Evolutionary conservation across 2,329 filamentous ascomycete genomes (phyloP).

Genomic region (Fusarium beomiforme): DNA sequence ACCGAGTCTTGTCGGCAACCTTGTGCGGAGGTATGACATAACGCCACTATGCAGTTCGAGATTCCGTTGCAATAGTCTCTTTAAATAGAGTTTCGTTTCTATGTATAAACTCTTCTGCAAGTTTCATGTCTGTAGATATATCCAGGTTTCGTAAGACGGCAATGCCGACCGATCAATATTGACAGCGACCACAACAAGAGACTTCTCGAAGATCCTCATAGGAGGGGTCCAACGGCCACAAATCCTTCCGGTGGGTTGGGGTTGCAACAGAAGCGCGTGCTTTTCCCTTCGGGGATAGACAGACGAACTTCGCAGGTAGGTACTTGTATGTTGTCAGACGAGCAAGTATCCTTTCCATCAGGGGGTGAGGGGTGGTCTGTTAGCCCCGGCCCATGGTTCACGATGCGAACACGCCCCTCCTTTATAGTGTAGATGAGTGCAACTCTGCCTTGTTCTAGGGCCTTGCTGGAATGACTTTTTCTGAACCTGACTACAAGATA

Average conservation of each 20-base stretch:
- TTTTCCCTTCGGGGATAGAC: not conserved
- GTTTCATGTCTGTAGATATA: slow-evolving; percentile 8
- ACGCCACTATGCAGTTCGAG: not conserved
- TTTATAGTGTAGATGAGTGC: not conserved
- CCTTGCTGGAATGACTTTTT: slow-evolving; percentile 19
- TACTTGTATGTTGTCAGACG: slow-evolving; percentile 35
- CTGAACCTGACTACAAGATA: not conserved
- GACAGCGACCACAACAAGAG: not conserved
- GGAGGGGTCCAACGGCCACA: not conserved
- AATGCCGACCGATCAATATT: slow-evolving; percentile 10
- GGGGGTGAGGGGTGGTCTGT: not conserved
- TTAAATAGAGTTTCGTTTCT: not conserved
- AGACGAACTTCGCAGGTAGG: slow-evolving; percentile 1
- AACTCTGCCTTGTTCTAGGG: slow-evolving; percentile 29
- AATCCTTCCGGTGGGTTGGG: slow-evolving; percentile 38
- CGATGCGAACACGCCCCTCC: slow-evolving; percentile 1
- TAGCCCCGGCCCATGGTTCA: slow-evolving; percentile 23
- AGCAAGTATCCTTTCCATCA: slow-evolving; percentile 19
- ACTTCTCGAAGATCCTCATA: not conserved
- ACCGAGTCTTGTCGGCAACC: not conserved
- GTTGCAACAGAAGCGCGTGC: slow-evolving; percentile 24
- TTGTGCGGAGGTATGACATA: not conserved
- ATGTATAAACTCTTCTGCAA: not conserved
- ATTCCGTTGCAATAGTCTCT: not conserved
- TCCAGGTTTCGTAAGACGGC: slow-evolving; percentile 17